phyloP scores from a whole-genome alignment of 1,139 yeast genomes.

The Hansenula sp. region DNA sequence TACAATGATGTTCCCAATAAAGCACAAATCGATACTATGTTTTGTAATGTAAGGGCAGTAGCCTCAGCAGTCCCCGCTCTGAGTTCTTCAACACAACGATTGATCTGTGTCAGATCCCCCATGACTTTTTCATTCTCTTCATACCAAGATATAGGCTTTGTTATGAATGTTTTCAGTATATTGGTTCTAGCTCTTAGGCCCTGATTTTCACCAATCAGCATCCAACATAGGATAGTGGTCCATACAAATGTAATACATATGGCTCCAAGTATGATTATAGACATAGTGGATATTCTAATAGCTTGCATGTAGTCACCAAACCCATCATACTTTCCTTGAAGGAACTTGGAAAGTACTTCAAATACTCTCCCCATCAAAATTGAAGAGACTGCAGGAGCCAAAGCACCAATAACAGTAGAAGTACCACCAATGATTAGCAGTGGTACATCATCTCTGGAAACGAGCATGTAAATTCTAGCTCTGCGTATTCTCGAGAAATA shows the following conservation, averaged over 20 bases:
- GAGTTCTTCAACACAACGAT: slow-evolving; percentile 76
- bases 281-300: slow-evolving; percentile 44
- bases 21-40: slow-evolving; percentile 47
- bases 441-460: slow-evolving; percentile 9
- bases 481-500: slow-evolving; percentile 8
- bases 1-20: slow-evolving; percentile 64
- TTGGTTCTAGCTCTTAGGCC: slow-evolving; percentile 49
- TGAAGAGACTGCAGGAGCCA: slow-evolving; percentile 59
- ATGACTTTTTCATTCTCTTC: slow-evolving; percentile 49
- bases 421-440: slow-evolving; percentile 7
- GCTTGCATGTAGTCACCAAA: slow-evolving; percentile 35
- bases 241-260: slow-evolving; percentile 48
- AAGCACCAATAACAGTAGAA: slow-evolving; percentile 38
- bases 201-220: slow-evolving; percentile 69
- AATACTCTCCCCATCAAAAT: slow-evolving; percentile 66
- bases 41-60: slow-evolving; percentile 51
- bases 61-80: slow-evolving; percentile 68
- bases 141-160: slow-evolving; percentile 49
- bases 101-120: slow-evolving; percentile 63
- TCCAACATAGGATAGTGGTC: slow-evolving; percentile 59
- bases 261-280: slow-evolving; percentile 54
- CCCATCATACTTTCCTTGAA: slow-evolving; percentile 26
- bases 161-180: slow-evolving; percentile 36
- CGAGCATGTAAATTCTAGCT: slow-evolving; percentile 18
- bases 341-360: slow-evolving; percentile 39